These are phyloP conservation scores for Coccomyxa sp. DNA, from an alignment of 139 green algal genomes.

Conservation along the genomic window DNA sequence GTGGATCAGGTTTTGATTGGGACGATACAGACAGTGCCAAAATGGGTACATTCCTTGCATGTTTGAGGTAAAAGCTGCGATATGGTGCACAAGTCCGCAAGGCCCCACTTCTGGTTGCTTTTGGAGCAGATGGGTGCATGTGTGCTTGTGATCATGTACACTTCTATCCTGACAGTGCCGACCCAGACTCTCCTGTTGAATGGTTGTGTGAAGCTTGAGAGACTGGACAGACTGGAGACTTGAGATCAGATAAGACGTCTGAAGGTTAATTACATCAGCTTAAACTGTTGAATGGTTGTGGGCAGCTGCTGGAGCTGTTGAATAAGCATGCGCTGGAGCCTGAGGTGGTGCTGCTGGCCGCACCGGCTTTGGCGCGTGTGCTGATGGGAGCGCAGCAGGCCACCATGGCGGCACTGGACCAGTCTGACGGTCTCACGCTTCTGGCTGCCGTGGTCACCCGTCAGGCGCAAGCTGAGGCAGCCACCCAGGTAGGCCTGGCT, in stretches of 20 bases:
- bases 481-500: background rate
- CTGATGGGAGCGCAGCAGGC: background rate
- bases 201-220: conserved; percentile 14
- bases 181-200: no score
- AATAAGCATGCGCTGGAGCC: background rate
- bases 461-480: background rate
- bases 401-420: conserved; percentile 5
- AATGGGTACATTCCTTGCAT: background rate
- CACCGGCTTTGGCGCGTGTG: conserved; percentile 9
- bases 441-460: background rate
- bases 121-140: background rate
- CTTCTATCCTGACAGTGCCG: no score
- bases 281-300: background rate
- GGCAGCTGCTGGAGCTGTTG: conserved; percentile 25
- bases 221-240: no score
- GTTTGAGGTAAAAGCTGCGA: background rate
- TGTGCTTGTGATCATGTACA: no score
- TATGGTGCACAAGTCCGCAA: background rate
- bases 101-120: background rate
- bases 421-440: conserved; percentile 5
- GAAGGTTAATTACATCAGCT: no score
- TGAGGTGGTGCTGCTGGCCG: conserved; percentile 20
- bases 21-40: background rate
- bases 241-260: no score
- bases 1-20: background rate